Conservation (phyloP, 352 stramenopile genomes). For the Globisporangium nodosum region DNA sequence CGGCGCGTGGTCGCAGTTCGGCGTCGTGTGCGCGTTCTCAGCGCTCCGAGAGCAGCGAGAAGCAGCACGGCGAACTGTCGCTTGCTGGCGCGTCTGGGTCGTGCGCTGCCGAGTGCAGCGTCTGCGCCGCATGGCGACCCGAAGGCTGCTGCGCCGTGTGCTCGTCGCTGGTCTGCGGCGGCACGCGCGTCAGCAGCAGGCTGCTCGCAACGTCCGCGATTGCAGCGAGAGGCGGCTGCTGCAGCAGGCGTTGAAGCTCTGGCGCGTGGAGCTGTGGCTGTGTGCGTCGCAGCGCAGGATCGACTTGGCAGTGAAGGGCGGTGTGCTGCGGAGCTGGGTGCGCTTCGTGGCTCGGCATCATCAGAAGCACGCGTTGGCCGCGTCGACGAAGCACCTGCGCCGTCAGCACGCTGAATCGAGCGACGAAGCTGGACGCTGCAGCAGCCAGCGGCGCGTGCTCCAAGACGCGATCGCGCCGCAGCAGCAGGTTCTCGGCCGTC, state of each 20-base stretch:
- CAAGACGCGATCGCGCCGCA: too few relatives aligned
- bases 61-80: background rate
- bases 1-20: constrained; percentile 8
- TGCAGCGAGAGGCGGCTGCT: background rate
- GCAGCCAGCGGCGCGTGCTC: background rate
- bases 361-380: constrained; percentile 1
- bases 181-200: background rate
- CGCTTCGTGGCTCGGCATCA: constrained; percentile 1
- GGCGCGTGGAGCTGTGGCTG: constrained; percentile 11
- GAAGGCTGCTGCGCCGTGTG: constrained; percentile 1
- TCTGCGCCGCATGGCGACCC: background rate
- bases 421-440: background rate
- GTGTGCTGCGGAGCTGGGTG: constrained; percentile 3
- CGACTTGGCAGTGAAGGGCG: background rate
- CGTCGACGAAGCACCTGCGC: constrained; percentile 1
- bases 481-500: background rate
- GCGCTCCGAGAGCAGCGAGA: constrained; percentile 1
- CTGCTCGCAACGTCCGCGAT: background rate
- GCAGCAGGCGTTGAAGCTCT: background rate
- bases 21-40: constrained; percentile 3
- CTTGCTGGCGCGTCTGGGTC: constrained; percentile 2
- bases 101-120: background rate
- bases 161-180: constrained; percentile 6
- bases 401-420: background rate
- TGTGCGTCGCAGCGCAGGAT: background rate